Evolutionary conservation across 441 rosid genomes (phyloP).

Genomic region (Populus hybrid): DNA sequence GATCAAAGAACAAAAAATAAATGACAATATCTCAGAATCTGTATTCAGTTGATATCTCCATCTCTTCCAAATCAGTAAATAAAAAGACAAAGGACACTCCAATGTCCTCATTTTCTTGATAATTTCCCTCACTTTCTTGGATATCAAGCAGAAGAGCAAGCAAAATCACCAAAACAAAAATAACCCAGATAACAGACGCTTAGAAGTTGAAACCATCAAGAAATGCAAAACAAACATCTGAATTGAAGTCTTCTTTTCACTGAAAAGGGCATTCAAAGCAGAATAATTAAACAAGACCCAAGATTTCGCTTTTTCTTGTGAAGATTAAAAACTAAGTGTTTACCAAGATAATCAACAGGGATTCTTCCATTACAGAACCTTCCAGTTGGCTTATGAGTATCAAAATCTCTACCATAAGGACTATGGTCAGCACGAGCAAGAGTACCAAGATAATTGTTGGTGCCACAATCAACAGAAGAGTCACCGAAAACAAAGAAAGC

Average conservation of each 20-base stretch:
- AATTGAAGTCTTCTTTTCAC: background rate
- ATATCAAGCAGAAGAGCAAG: background rate
- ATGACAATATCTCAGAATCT: background rate
- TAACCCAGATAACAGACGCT: background rate
- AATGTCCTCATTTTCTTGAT: background rate
- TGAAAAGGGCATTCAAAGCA: background rate
- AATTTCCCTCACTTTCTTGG: background rate
- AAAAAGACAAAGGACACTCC: background rate
- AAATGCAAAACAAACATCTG: background rate
- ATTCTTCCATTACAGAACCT: conserved; percentile 91
- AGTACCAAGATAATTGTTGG: conserved; percentile 79
- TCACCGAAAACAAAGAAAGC: conserved; percentile 80
- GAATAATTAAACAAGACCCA: background rate
- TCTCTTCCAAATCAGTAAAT: background rate
- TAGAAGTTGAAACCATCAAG: background rate
- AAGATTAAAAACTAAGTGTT: background rate
- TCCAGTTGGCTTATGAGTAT: conserved; percentile 78
- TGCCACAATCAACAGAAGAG: conserved; percentile 85
- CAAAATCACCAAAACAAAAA: background rate
- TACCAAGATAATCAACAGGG: conserved; percentile 92
- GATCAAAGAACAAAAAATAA: background rate
- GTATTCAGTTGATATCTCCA: background rate
- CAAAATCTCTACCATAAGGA: conserved; percentile 95
- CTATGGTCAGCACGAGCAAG: conserved; percentile 88
- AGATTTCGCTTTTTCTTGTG: background rate